Evolutionary conservation across 208 protist species (phyloP), one percentile per base, ranked within the genome.

Genomic region (Trypanosoma vivax): DNA sequence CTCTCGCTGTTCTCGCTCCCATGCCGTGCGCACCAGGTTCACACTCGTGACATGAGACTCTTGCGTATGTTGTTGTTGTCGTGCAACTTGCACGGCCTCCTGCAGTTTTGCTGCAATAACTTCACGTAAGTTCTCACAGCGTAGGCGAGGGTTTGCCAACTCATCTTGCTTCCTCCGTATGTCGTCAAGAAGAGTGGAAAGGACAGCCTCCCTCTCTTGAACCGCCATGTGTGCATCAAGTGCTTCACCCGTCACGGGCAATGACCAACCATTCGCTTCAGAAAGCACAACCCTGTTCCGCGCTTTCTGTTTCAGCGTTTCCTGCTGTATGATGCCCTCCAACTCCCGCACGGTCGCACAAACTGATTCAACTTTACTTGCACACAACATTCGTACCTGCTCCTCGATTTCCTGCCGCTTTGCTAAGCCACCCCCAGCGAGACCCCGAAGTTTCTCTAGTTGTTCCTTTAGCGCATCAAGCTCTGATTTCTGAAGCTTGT

Each of bases 1-100:
- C 46, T 84, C 70, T 13, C 73, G 69, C 51, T 80, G 74, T 42
- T 79, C 76, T 11, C 61, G 57, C 59, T 77, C 76, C 81, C 81
- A 89, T 29, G 65, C 42, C 5, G 42, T 62, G 9, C 65, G 60
- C 31, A 69, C 18, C 29, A 72, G 71, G 28, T 89, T 73, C 14
- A 84, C 50, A 24, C 66, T 75, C 2, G 70, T 47, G 25, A 70
- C 40, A 29, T 73, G 57, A 41, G 77, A 63, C 35, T 81, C 71
- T 46, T 80, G 81, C 28, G 42, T 49, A 30, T 47, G 46, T 18
- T 75, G 76, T 4, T 65, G 28, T 46, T 83, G 59, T 33, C 67
- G 73, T 50, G 79, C 47, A 16, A 48, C 52, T 33, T 76, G 66
- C 48, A 79, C 60, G 23, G 70, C 71, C n/a, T 61, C 57, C 37